Conservation (phyloP, 2,329 filamentous ascomycete species). For the Epichloe scottii region DNA sequence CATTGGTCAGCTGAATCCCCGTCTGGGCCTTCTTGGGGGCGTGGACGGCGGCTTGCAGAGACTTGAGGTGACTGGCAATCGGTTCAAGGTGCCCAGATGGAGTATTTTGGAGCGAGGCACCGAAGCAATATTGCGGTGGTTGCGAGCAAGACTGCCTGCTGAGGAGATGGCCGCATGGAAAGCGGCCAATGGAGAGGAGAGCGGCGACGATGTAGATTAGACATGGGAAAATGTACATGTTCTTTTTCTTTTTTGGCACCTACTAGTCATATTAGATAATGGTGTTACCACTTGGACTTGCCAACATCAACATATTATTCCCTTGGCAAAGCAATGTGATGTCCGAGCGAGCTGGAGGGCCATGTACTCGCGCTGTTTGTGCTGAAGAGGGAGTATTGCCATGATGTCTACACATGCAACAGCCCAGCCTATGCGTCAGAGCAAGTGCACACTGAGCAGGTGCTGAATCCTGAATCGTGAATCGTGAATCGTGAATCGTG, state of each 20-base stretch:
- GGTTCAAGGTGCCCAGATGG: slow-evolving; percentile 77
- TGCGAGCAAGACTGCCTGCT: slow-evolving; percentile 61
- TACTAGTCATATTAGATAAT: not conserved
- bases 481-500: not conserved
- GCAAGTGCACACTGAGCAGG: not conserved
- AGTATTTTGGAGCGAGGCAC: slow-evolving; percentile 78
- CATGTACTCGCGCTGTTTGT: too few species aligned
- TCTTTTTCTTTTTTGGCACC: not conserved
- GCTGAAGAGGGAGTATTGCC: not conserved
- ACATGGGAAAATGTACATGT: not conserved
- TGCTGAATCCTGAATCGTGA: not conserved
- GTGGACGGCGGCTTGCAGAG: slow-evolving; percentile 44
- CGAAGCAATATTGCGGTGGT: slow-evolving; percentile 68
- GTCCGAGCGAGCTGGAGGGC: too few species aligned
- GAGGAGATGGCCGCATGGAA: slow-evolving; percentile 47
- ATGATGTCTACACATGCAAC: not conserved
- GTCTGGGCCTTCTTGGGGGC: slow-evolving; percentile 64
- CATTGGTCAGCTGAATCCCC: slow-evolving; percentile 67
- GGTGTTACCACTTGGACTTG: not conserved
- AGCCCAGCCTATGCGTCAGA: not conserved
- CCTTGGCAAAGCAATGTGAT: too few species aligned
- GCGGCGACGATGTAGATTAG: slow-evolving; percentile 10
- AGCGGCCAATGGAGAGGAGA: slow-evolving; percentile 29
- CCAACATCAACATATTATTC: not conserved
- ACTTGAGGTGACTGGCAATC: slow-evolving; percentile 72